A percentile compares a stretch with the other conserved stretches of the same genome.
These are phyloP conservation scores for Plasmodium coatneyi DNA, from an alignment of 169 alveolate genomes.

Conservation along the genomic window DNA sequence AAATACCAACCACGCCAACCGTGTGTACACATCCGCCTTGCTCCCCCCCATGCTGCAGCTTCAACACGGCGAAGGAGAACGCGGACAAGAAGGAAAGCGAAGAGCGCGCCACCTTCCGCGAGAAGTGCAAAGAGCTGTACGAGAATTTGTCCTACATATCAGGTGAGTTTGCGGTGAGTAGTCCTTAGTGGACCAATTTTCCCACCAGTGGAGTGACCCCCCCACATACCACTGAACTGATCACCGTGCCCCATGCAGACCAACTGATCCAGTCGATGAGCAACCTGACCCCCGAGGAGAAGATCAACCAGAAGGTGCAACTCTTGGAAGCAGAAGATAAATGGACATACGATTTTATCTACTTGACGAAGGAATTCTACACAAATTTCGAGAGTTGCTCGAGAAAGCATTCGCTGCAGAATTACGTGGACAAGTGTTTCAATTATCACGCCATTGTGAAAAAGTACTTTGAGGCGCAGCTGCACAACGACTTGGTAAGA, in stretches of 20 bases:
- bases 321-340: constrained; percentile 54
- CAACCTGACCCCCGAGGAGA: constrained; percentile 20
- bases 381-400: constrained; percentile 22
- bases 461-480: constrained; percentile 34
- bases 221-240: not conserved
- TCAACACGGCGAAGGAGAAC: constrained; percentile 22
- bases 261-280: constrained; percentile 4
- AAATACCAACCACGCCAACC: not conserved
- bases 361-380: constrained; percentile 55
- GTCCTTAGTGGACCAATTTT: not conserved
- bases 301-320: not conserved
- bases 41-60: constrained; percentile 11
- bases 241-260: not conserved
- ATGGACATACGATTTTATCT: constrained; percentile 69
- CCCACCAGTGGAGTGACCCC: not conserved
- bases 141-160: constrained; percentile 67
- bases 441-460: constrained; percentile 50
- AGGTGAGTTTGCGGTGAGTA: not conserved
- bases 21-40: not conserved
- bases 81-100: not conserved
- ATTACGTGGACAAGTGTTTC: constrained; percentile 37
- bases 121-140: constrained; percentile 47
- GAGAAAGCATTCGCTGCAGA: constrained; percentile 17
- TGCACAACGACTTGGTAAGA: constrained; percentile 17
- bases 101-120: not conserved